Conservation (phyloP, 768 basidiomycete genomes). For the Paxillus involutus region DNA sequence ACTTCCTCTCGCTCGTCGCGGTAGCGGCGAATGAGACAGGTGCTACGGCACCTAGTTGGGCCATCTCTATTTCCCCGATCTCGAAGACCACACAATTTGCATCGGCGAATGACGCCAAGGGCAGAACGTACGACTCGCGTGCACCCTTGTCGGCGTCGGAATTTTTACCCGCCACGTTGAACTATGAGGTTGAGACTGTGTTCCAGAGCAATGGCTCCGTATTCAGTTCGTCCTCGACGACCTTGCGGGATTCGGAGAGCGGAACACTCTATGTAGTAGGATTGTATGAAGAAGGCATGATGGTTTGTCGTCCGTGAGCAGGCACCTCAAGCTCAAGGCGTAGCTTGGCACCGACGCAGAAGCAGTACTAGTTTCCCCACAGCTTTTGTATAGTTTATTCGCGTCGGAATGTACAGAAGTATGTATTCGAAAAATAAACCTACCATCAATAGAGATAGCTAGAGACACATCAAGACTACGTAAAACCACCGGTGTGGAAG, state of each 20-base stretch:
- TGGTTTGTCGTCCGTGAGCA: slow-evolving; percentile 44
- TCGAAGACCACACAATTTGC: not conserved
- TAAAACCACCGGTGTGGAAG: not conserved
- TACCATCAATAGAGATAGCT: not conserved
- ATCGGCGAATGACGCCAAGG: not conserved
- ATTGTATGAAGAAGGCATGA: slow-evolving; percentile 54
- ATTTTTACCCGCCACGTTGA: slow-evolving; percentile 36
- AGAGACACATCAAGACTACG: slow-evolving; percentile 1
- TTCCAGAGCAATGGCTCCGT: slow-evolving; percentile 73
- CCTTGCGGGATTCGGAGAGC: slow-evolving; percentile 47
- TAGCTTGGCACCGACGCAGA: not conserved
- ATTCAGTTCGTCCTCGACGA: slow-evolving; percentile 55
- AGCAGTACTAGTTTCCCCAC: not conserved
- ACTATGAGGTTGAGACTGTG: slow-evolving; percentile 54
- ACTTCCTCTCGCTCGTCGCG: slow-evolving; percentile 51
- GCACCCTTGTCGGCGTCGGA: slow-evolving; percentile 50
- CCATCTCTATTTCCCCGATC: slow-evolving; percentile 41
- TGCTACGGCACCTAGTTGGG: slow-evolving; percentile 56
- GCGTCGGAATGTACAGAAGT: not conserved
- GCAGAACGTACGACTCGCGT: slow-evolving; percentile 36
- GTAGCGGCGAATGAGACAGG: slow-evolving; percentile 46
- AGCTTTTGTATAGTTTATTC: not conserved
- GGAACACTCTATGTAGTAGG: slow-evolving; percentile 56
- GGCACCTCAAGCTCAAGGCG: not conserved
- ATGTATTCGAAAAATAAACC: not conserved